Percentiles rank a stretch among this genome's conserved stretches.
These are phyloP conservation scores for Acanthamoeba triangularis DNA, from an alignment of 208 protist genomes.

Conservation along the genomic window DNA sequence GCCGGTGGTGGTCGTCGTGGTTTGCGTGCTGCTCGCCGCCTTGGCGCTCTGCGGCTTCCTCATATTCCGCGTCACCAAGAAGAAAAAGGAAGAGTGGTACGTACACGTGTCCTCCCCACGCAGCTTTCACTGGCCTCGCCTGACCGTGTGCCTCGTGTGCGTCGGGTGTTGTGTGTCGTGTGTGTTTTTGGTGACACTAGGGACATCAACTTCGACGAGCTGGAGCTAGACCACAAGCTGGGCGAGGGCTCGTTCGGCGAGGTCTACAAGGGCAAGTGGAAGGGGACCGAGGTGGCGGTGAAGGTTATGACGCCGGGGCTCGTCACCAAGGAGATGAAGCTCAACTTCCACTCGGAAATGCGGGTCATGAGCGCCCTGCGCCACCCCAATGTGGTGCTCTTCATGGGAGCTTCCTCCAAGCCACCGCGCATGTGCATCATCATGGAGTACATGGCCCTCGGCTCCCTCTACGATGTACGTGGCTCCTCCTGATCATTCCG, in stretches of 20 bases:
- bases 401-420: conserved; percentile 66
- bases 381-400: conserved; percentile 50
- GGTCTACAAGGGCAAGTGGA: conserved; percentile 67
- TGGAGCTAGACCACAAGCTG: background rate
- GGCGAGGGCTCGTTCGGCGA: conserved; percentile 49
- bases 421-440: conserved; percentile 65
- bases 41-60: background rate
- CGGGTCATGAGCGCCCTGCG: conserved; percentile 53
- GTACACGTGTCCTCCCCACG: background rate
- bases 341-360: conserved; percentile 33
- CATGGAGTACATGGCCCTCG: conserved; percentile 59
- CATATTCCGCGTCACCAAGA: conserved; percentile 34
- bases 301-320: conserved; percentile 27
- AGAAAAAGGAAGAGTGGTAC: conserved; percentile 48
- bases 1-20: background rate
- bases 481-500: background rate
- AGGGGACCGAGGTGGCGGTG: conserved; percentile 59
- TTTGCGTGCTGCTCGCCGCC: background rate
- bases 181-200: background rate
- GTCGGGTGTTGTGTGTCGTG: background rate
- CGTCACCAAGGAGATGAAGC: conserved; percentile 45
- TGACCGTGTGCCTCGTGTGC: background rate
- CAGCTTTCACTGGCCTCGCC: background rate
- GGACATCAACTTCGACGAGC: conserved; percentile 61
- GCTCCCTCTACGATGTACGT: conserved; percentile 50